Evolutionary conservation across 495 filamentous ascomycete species (phyloP).

Genomic region (Aspergillus funiculosus): DNA sequence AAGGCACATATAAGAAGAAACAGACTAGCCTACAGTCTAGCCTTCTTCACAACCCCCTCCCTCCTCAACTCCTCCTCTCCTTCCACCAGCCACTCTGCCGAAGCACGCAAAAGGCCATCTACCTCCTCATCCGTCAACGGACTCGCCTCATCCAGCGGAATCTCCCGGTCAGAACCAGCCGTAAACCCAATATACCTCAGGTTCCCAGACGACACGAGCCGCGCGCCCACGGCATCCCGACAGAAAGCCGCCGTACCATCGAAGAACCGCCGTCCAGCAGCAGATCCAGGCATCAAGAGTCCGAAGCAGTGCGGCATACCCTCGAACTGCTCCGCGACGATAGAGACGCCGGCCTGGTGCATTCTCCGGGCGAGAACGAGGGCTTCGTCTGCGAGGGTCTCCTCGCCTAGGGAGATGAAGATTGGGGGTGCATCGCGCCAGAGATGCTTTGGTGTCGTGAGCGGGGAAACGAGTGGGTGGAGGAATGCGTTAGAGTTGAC

Average conservation of each 20-base stretch:
- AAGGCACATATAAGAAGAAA: background rate
- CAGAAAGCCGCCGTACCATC: slow-evolving; percentile 54
- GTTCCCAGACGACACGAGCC: slow-evolving; percentile 20
- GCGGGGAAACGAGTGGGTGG: slow-evolving; percentile 72
- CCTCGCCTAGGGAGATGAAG: slow-evolving; percentile 70
- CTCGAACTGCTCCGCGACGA: slow-evolving; percentile 71
- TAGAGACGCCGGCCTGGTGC: slow-evolving; percentile 52
- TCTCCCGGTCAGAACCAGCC: slow-evolving; percentile 43
- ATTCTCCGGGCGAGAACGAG: slow-evolving; percentile 55
- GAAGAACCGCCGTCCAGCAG: slow-evolving; percentile 47
- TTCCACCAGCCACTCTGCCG: slow-evolving; percentile 47
- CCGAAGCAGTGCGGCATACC: slow-evolving; percentile 88
- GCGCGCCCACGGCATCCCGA: slow-evolving; percentile 30
- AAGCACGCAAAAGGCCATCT: no score
- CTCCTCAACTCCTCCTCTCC: slow-evolving; percentile 38
- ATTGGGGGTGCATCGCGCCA: slow-evolving; percentile 70
- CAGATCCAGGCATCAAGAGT: slow-evolving; percentile 50
- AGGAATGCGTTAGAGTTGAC: slow-evolving; percentile 52
- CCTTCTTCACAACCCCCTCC: slow-evolving; percentile 37
- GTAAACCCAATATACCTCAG: slow-evolving; percentile 49
- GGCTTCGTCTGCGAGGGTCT: slow-evolving; percentile 71
- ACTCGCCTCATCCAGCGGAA: slow-evolving; percentile 48
- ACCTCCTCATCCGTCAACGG: slow-evolving; percentile 51
- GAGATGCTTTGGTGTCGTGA: slow-evolving; percentile 47
- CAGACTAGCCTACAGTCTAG: slow-evolving; percentile 39